A percentile compares a stretch with the other conserved stretches of the same genome.
Conservation (phyloP, 2,329 filamentous ascomycete genomes). For the Ceratocystiopsis sp. region DNA sequence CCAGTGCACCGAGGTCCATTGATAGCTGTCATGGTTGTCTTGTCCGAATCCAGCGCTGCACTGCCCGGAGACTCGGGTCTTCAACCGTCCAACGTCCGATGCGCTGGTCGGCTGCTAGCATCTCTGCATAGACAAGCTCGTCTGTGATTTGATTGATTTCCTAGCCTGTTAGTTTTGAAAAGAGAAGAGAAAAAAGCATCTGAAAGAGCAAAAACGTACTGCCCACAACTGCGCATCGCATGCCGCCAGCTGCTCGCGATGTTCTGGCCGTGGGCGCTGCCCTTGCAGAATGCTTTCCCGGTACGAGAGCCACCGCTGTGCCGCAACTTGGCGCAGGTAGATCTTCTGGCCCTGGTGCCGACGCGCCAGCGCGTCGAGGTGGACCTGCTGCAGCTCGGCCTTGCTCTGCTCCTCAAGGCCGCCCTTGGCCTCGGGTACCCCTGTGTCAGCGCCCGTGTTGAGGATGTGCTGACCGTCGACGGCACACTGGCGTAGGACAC, state of each 20-base stretch:
- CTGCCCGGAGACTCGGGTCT: conserved; percentile 39
- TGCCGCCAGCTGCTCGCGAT: conserved; percentile 31
- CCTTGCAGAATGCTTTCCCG: conserved; percentile 36
- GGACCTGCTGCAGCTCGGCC: conserved; percentile 43
- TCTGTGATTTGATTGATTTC: conserved; percentile 42
- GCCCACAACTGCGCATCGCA: conserved; percentile 38
- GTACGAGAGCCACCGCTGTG: conserved; percentile 40
- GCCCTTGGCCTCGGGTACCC: conserved; percentile 34
- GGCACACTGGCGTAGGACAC: conserved; percentile 42
- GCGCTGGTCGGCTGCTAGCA: conserved; percentile 33
- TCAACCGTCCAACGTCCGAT: conserved; percentile 46
- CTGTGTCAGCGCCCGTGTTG: conserved; percentile 45
- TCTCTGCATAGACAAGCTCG: conserved; percentile 37
- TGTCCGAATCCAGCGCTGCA: conserved; percentile 39
- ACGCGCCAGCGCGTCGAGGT: conserved; percentile 42
- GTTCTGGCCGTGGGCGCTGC: conserved; percentile 26
- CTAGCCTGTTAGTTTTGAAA: conserved; percentile 12
- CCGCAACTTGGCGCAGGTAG: conserved; percentile 41
- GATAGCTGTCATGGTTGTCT: too few relatives aligned
- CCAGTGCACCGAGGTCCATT: too few relatives aligned
- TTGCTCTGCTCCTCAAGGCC: conserved; percentile 42
- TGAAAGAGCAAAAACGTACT: conserved; percentile 24
- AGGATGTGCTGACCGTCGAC: conserved; percentile 48
- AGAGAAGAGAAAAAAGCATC: conserved; percentile 2
- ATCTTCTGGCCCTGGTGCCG: conserved; percentile 50